Percentiles rank a stretch among this genome's conserved stretches.
Conservation (phyloP, 2,329 filamentous ascomycete genomes). For the Xylaria sp. region DNA sequence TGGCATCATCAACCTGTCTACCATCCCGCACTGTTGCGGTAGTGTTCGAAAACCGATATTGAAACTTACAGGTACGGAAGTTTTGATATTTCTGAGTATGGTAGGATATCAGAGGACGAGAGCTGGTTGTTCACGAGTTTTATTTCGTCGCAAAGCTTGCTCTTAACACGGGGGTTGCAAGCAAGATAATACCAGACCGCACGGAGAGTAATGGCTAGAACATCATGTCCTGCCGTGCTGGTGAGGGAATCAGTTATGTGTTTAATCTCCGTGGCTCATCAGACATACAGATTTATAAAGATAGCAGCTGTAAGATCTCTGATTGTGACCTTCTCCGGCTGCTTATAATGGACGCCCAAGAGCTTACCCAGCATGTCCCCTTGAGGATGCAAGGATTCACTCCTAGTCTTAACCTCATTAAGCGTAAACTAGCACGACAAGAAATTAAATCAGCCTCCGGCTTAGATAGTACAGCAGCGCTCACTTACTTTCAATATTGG, state of each 20-base stretch:
- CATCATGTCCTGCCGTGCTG: slow-evolving; percentile 10
- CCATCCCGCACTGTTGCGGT: not conserved
- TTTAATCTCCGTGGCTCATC: not conserved
- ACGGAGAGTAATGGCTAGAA: slow-evolving; percentile 4
- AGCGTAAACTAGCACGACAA: not conserved
- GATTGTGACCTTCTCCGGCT: not conserved
- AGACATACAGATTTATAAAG: slow-evolving; percentile 11
- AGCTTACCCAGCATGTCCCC: slow-evolving; percentile 3
- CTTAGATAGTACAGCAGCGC: not conserved
- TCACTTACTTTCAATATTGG: not conserved
- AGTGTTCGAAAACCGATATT: not conserved
- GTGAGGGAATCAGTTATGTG: not conserved
- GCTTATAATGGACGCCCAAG: not conserved
- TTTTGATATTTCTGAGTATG: not conserved
- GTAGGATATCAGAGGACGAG: not conserved
- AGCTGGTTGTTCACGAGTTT: not conserved
- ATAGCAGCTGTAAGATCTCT: slow-evolving; percentile 3
- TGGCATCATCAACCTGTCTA: not conserved
- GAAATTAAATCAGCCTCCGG: not conserved
- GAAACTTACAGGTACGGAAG: slow-evolving; percentile 9
- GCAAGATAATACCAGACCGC: slow-evolving; percentile 2
- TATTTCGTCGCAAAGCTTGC: not conserved
- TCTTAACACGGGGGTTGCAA: not conserved
- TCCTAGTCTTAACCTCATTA: not conserved
- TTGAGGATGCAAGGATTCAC: not conserved